A percentile compares a stretch with the other conserved stretches of the same genome.
Evolutionary conservation across 768 basidiomycete species (phyloP).

Genomic region (Kwoniella shandongensis): DNA sequence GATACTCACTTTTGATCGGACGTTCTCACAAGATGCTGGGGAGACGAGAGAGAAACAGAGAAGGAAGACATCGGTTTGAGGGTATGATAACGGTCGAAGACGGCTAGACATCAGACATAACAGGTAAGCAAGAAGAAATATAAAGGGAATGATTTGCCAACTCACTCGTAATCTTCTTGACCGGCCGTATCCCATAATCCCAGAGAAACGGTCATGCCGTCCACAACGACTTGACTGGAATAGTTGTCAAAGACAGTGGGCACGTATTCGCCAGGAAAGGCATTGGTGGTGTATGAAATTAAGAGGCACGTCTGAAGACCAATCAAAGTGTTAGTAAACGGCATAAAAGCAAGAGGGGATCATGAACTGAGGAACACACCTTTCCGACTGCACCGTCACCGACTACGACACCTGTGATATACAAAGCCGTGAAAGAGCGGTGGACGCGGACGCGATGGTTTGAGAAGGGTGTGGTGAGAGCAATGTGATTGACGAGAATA

Average conservation of each 20-base stretch:
- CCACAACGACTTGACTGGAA: conserved; percentile 92
- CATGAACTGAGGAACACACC: conserved; percentile 58
- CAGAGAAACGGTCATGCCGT: conserved; percentile 95
- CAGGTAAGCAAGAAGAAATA: not conserved
- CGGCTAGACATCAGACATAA: conserved; percentile 28
- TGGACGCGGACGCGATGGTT: conserved; percentile 1
- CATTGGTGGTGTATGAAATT: conserved; percentile 99
- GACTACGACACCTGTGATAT: conserved; percentile 89
- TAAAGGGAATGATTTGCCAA: not conserved
- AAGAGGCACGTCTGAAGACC: conserved; percentile 83
- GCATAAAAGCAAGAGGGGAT: conserved; percentile 1
- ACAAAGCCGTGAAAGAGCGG: too few relatives aligned
- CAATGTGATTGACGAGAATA: not conserved
- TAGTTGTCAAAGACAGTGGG: conserved; percentile 94
- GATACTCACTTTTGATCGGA: conserved; percentile 62
- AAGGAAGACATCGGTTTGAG: conserved; percentile 97
- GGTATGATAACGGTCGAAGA: conserved; percentile 76
- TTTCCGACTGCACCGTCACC: conserved; percentile 99
- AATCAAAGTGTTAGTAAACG: not conserved
- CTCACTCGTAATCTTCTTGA: conserved; percentile 54
- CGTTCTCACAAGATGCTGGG: conserved; percentile 84
- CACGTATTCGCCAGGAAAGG: conserved; percentile 66
- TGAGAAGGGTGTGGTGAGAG: not conserved
- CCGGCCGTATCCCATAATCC: conserved; percentile 59
- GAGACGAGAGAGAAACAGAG: conserved; percentile 94